These are phyloP conservation scores for Sistotremastrum suecicum DNA, from an alignment of 768 basidiomycete genomes.

Conservation along the genomic window DNA sequence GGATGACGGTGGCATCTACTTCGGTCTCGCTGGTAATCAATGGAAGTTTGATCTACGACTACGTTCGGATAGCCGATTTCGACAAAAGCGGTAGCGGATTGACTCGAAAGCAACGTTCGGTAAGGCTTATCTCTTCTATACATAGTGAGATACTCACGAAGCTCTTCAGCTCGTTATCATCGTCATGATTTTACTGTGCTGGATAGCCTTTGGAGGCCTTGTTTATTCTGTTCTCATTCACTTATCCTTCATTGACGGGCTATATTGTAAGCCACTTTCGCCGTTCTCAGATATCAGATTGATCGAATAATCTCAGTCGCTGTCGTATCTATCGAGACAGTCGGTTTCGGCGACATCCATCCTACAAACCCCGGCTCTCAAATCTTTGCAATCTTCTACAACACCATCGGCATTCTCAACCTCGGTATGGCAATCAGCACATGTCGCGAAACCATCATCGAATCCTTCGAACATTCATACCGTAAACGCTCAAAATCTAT, in stretches of 20 bases:
- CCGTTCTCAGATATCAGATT: slow-evolving; percentile 59
- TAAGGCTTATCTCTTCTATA: background rate
- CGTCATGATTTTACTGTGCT: slow-evolving; percentile 58
- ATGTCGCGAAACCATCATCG: slow-evolving; percentile 57
- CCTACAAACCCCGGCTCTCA: slow-evolving; percentile 37
- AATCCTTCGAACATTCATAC: slow-evolving; percentile 55
- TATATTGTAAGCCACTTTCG: slow-evolving; percentile 41
- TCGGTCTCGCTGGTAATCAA: slow-evolving; percentile 51
- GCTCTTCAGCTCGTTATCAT: slow-evolving; percentile 43
- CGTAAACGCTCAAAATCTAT: slow-evolving; percentile 35
- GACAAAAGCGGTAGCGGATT: slow-evolving; percentile 62
- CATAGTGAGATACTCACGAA: background rate
- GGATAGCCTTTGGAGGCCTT: slow-evolving; percentile 61
- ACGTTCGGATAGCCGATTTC: slow-evolving; percentile 46
- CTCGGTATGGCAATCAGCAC: slow-evolving; percentile 50
- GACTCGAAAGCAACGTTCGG: slow-evolving; percentile 60
- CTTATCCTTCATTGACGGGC: slow-evolving; percentile 51
- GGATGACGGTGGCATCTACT: slow-evolving; percentile 69
- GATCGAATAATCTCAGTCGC: slow-evolving; percentile 20
- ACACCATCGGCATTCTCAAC: slow-evolving; percentile 46
- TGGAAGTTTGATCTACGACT: slow-evolving; percentile 50
- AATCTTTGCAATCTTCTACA: slow-evolving; percentile 46
- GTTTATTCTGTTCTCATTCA: slow-evolving; percentile 35
- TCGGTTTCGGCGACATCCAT: slow-evolving; percentile 63
- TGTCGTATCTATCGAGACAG: slow-evolving; percentile 5